Base-by-base conservation (phyloP, 495 filamentous ascomycete species). In the Umbilicaria muhlenbergii region DNA sequence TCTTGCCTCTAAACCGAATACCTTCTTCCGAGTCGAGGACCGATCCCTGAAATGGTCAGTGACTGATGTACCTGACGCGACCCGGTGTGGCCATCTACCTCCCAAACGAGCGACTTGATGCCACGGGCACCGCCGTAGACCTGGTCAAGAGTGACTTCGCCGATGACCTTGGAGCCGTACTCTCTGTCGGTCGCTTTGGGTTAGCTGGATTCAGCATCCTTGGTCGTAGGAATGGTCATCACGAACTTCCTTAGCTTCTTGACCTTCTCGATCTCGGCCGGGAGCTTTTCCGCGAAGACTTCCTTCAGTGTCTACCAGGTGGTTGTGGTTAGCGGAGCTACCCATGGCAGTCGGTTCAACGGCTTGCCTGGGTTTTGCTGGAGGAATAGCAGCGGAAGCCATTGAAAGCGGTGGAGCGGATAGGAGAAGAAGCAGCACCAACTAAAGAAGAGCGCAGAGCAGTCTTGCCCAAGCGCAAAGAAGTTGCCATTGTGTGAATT, bases 91-190 rank as follows among this genome's bases (percentile, higher is more conserved):
- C n/a, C 36, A 60, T 71, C 39, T 41, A 78, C 75, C 71, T 98
- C 91, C 91, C 91, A 96, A 44, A 96, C 91, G 43, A 98, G 78
- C 52, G 81, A 83, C 72, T 96, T 98, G 67, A 98, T 92, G 50
- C 91, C 92, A 71, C 92, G 86, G 55, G 92, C 92, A 77, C 91
- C 91, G 70, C 91, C 91, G 62, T 96, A 96, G 55, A 91, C 91
- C 69, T 99, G 92, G 71, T 96, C 91, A 55, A 99, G 80, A 46
- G 92, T 99, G 61, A 99, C 85, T 74, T 99, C 87, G 57, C 89
- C 87, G 54, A 99, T 68, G 50, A 95, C 82, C 66, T 86, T 96
- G 70, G 71, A 85, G 62, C 91, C 91, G 61, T 91, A 75, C 52
- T 92, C 89, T 71, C 87, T 93, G 44, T 32, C 46, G n/a, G 24